Conservation (phyloP, 805 yeast genomes). For the Saccharomycopsis sp. region DNA sequence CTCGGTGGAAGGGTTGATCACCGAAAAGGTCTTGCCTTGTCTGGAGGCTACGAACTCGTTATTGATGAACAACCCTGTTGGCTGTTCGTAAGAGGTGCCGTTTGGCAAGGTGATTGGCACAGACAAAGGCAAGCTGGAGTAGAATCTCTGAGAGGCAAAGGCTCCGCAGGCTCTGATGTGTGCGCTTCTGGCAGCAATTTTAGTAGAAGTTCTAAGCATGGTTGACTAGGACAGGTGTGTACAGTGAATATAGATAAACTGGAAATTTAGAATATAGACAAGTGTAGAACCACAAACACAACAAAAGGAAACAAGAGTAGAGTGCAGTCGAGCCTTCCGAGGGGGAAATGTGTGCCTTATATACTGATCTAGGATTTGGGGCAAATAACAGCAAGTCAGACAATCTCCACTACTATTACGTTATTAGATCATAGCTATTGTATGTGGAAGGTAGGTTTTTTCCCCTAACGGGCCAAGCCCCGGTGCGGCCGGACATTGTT, state of each 20-base stretch:
- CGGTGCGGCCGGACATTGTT: too few relatives aligned
- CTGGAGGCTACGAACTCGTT: conserved; percentile 64
- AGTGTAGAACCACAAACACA: too few relatives aligned
- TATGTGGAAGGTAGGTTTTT: too few relatives aligned
- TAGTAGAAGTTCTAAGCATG: conserved; percentile 19
- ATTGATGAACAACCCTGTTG: conserved; percentile 84
- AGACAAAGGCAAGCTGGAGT: conserved; percentile 35
- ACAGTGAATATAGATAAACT: neutral
- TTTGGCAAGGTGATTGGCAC: conserved; percentile 56
- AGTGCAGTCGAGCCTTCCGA: too few relatives aligned
- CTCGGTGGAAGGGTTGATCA: conserved; percentile 57
- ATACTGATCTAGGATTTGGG: neutral
- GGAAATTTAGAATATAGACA: neutral
- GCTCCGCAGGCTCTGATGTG: conserved; percentile 1
- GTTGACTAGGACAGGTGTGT: neutral
- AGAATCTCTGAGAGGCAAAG: conserved; percentile 17
- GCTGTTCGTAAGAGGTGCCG: conserved; percentile 64
- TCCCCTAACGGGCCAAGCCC: too few relatives aligned
- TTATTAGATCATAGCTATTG: neutral
- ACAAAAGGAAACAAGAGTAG: too few relatives aligned
- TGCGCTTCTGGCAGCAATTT: neutral
- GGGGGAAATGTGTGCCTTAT: neutral
- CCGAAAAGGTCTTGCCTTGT: conserved; percentile 48
- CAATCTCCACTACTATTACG: neutral
- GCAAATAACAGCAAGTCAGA: neutral